phyloP scores from a whole-genome alignment of 805 yeast species.

The Cyberlindnera galapagoensis region DNA sequence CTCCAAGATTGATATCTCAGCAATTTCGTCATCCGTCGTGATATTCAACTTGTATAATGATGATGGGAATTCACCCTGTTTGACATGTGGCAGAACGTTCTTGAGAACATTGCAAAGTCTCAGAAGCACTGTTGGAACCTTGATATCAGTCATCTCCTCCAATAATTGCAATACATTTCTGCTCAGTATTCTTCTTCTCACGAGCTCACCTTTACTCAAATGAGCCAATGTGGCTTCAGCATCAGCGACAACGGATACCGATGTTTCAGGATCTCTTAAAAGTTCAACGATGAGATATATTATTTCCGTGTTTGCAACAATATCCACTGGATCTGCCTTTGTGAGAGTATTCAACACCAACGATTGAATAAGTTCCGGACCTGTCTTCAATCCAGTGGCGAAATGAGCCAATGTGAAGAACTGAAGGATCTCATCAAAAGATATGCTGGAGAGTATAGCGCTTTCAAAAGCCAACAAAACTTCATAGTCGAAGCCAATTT shows the following conservation, averaged over 20 bases:
- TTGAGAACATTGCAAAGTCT: constrained; percentile 14
- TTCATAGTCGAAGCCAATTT: constrained; percentile 9
- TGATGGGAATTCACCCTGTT: constrained; percentile 13
- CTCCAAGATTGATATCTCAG: constrained; percentile 11
- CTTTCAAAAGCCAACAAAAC: constrained; percentile 13
- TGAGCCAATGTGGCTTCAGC: constrained; percentile 13
- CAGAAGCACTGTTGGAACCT: constrained; percentile 3
- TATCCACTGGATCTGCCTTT: constrained; percentile 20
- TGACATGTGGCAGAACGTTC: constrained; percentile 9
- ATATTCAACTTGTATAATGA: constrained; percentile 10
- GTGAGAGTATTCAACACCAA: constrained; percentile 17
- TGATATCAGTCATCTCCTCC: constrained; percentile 4
- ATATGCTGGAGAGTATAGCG: constrained; percentile 8
- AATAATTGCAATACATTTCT: constrained; percentile 6
- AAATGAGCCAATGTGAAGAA: constrained; percentile 14
- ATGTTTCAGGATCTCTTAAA: constrained; percentile 2
- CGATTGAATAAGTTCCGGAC: constrained; percentile 13
- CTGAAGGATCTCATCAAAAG: constrained; percentile 14
- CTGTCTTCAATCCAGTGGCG: constrained; percentile 16
- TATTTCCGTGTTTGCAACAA: constrained; percentile 19
- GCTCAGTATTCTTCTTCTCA: constrained; percentile 17
- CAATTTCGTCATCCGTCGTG: constrained; percentile 11
- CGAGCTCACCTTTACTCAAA: constrained; percentile 13
- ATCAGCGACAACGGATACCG: constrained; percentile 15
- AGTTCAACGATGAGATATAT: constrained; percentile 11